These are phyloP conservation scores for Thuja plicata DNA, from an alignment of 83 land plant genomes.

Conservation along the genomic window DNA sequence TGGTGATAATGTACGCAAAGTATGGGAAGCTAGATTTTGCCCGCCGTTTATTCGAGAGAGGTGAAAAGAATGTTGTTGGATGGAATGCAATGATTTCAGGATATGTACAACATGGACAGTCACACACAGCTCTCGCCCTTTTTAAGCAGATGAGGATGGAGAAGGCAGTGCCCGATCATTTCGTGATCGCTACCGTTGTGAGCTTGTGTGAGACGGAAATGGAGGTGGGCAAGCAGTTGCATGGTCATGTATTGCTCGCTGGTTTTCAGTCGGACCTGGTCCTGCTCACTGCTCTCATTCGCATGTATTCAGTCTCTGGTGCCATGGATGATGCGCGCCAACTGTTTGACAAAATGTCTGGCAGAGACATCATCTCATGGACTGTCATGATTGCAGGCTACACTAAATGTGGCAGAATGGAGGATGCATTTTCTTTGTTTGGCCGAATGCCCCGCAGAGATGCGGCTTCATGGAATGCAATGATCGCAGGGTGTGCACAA, in stretches of 20 bases:
- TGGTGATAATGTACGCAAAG: constrained; percentile 19
- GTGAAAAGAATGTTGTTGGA: background rate
- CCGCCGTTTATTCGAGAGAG: background rate
- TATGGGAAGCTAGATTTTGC: constrained; percentile 18
- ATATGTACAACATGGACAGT: background rate
- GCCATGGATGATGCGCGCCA: background rate
- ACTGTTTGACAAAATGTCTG: constrained; percentile 36
- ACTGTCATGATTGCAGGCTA: constrained; percentile 50
- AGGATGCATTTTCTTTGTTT: constrained; percentile 38
- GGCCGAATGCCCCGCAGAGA: constrained; percentile 8
- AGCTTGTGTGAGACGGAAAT: background rate
- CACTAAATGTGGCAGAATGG: constrained; percentile 25
- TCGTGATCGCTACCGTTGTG: background rate
- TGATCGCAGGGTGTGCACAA: background rate
- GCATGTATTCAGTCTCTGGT: constrained; percentile 7
- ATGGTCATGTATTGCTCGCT: background rate
- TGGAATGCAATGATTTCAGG: constrained; percentile 14
- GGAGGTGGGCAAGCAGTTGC: background rate
- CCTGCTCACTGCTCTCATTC: constrained; percentile 8
- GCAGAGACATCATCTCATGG: constrained; percentile 29
- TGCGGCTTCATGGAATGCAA: constrained; percentile 1
- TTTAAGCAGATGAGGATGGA: background rate
- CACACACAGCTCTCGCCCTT: background rate
- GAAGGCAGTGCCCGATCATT: background rate
- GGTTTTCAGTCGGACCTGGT: constrained; percentile 5